Base-by-base conservation (phyloP, 805 yeast genomes). In the Candida sonorensis region DNA sequence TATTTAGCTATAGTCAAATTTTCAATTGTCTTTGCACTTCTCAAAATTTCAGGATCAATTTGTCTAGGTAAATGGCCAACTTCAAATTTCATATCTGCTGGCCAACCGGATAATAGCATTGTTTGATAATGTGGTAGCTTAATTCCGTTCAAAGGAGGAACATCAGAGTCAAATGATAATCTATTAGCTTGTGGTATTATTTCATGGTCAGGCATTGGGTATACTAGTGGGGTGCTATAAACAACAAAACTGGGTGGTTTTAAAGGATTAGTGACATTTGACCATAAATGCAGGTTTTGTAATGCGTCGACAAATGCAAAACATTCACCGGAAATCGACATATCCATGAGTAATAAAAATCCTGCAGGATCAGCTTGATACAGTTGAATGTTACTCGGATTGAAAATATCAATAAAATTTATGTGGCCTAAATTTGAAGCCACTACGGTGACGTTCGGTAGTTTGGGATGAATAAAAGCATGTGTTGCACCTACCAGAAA, bases 71-170 rank as follows among this genome's bases (percentile, higher is more conserved):
- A 59, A 35, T 75, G 73, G 2, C 94, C 59, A 36, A 57, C 69
- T 29, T 72, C 68, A 50, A 83, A 85, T 6, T 74, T 63, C 38
- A 67, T 54, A 25, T 79, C 77, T 1, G 67, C 50, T 0, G 90
- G 81, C 86, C 88, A 90, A 10, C 84, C 79, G 0, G 96, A 86
- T 7, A 88, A 62, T 12, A 92, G 66, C 34, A 70, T 70, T 26
- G 81, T 83, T 34, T 75, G 75, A 54, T 86, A 92, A 46, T 78
- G 85, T 0, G 98, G 97, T 72, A 92, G 61, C 8, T 96, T 97
- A 2, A 92, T 64, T 2, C 75, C 51, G 29, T 77, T 79, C 35
- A 90, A 22, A 22, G 23, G 64, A 0, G 96, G 87, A 10, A 65
- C 59, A 7, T 59, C 55, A 24, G 66, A 65, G 38, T 80, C 77